Conservation (phyloP, 345 rosid genomes). For the Raphanus sativus region DNA sequence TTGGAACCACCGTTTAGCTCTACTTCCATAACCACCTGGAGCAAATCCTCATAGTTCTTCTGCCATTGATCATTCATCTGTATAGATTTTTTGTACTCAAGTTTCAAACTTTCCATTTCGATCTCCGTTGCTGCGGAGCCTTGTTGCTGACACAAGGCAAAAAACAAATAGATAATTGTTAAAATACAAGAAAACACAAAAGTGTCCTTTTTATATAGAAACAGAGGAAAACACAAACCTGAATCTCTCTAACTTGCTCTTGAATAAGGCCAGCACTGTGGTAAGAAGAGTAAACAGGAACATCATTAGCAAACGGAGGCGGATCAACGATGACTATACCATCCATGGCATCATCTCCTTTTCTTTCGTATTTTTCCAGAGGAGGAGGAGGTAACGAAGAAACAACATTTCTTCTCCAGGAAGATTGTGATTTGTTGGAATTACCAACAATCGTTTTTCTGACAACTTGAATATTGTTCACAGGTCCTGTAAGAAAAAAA, state of each 20-base stretch:
- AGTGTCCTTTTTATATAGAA: neutral
- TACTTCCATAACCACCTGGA: slow-evolving; percentile 56
- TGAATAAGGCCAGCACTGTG: slow-evolving; percentile 48
- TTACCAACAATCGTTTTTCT: slow-evolving; percentile 39
- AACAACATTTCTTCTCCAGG: slow-evolving; percentile 54
- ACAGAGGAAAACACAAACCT: slow-evolving; percentile 50
- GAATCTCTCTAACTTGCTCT: slow-evolving; percentile 61
- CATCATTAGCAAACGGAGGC: slow-evolving; percentile 24
- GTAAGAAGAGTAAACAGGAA: slow-evolving; percentile 35
- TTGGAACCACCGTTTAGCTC: slow-evolving; percentile 25
- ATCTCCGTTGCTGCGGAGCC: slow-evolving; percentile 60
- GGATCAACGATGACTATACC: slow-evolving; percentile 46
- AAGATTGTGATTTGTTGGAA: slow-evolving; percentile 39
- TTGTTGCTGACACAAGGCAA: slow-evolving; percentile 31
- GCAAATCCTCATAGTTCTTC: slow-evolving; percentile 58
- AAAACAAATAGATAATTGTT: neutral
- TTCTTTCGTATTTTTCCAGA: slow-evolving; percentile 55
- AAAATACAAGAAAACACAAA: neutral
- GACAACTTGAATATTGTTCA: slow-evolving; percentile 64
- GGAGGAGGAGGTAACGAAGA: slow-evolving; percentile 59
- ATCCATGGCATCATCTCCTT: slow-evolving; percentile 44
- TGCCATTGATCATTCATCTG: slow-evolving; percentile 62
- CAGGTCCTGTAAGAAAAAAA: slow-evolving; percentile 46
- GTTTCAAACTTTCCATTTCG: slow-evolving; percentile 64
- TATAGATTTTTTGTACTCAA: slow-evolving; percentile 39